Conservation (phyloP, 106 monocot species). For the Allium fistulosum region DNA sequence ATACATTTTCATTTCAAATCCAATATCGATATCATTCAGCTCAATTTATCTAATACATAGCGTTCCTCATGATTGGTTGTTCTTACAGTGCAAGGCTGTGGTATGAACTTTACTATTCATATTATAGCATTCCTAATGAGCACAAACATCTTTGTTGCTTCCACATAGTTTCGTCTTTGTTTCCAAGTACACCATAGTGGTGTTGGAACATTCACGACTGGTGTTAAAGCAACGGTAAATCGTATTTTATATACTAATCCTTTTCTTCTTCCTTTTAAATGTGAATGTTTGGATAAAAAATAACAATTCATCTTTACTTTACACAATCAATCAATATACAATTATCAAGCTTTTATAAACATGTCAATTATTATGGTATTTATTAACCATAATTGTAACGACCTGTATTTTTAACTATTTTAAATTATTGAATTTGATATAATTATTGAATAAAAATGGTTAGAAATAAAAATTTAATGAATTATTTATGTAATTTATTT, state of each 20-base stretch:
- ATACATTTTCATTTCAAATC: conserved; percentile 1
- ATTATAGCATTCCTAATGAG: too few relatives aligned
- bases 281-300: too few relatives aligned
- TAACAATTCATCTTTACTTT: too few relatives aligned
- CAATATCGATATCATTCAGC: conserved; percentile 16
- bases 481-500: too few relatives aligned
- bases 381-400: too few relatives aligned
- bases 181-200: conserved; percentile 94
- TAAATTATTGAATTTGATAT: too few relatives aligned
- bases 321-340: too few relatives aligned
- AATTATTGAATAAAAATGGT: too few relatives aligned
- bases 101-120: conserved; percentile 26
- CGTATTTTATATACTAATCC: not conserved
- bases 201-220: conserved; percentile 93
- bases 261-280: conserved; percentile 1
- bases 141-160: not conserved
- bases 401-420: too few relatives aligned
- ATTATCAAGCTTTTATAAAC: too few relatives aligned
- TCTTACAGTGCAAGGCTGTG: conserved; percentile 94
- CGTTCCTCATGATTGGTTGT: conserved; percentile 96
- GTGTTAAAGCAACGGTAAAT: conserved; percentile 76
- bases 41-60: conserved; percentile 81
- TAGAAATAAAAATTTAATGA: too few relatives aligned
- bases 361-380: too few relatives aligned
- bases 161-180: not conserved